These are phyloP conservation scores for Didymella keratinophila DNA, from an alignment of 2,329 filamentous ascomycete genomes.

Conservation along the genomic window DNA sequence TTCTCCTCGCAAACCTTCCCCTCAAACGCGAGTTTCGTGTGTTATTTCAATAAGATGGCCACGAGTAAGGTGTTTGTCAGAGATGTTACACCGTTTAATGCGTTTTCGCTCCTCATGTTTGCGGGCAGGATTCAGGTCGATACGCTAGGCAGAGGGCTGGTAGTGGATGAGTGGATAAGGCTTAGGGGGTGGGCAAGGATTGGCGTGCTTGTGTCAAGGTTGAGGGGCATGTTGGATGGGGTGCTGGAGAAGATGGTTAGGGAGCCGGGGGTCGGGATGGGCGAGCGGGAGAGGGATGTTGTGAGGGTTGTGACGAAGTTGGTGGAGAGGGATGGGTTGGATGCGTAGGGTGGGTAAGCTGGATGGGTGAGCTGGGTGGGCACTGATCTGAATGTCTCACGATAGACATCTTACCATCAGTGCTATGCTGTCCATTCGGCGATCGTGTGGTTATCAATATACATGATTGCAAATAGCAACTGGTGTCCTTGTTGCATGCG, in stretches of 20 bases:
- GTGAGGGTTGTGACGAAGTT: conserved; percentile 79
- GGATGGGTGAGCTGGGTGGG: too few species aligned
- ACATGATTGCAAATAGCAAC: too few species aligned
- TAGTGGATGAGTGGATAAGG: conserved; percentile 90
- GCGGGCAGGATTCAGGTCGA: conserved; percentile 85
- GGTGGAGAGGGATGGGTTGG: conserved; percentile 88
- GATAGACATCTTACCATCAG: too few species aligned
- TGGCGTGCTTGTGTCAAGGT: conserved; percentile 82
- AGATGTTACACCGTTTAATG: conserved; percentile 92
- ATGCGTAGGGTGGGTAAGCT: conserved; percentile 51
- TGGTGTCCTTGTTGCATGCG: too few species aligned
- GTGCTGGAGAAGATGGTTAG: conserved; percentile 83
- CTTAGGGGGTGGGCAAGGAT: conserved; percentile 94
- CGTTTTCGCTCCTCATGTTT: conserved; percentile 87
- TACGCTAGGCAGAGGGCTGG: conserved; percentile 82
- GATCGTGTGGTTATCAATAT: too few species aligned
- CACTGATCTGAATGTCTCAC: too few species aligned
- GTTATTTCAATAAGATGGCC: conserved; percentile 90
- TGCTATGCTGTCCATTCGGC: too few species aligned
- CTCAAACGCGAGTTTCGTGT: conserved; percentile 77
- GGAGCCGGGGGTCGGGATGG: conserved; percentile 69
- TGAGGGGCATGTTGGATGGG: conserved; percentile 87
- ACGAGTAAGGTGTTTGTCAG: conserved; percentile 92
- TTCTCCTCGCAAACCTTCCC: conserved; percentile 84
- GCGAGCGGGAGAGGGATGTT: conserved; percentile 62